Evolutionary conservation across 495 filamentous ascomycete species (phyloP).

Genomic region (Geopyxis carbonaria): DNA sequence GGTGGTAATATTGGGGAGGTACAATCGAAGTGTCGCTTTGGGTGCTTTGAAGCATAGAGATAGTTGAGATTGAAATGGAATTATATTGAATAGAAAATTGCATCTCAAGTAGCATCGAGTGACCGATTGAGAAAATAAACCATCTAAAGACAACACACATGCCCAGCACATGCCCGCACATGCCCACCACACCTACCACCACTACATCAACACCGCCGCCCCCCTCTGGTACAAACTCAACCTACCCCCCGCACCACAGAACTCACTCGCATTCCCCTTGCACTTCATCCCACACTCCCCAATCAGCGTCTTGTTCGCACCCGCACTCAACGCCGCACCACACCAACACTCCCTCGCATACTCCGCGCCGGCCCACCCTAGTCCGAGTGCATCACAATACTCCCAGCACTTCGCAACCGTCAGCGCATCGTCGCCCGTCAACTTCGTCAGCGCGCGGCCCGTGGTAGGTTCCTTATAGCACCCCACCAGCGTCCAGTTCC

Average conservation of each 20-base stretch:
- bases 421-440: slow-evolving; percentile 24
- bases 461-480: slow-evolving; percentile 27
- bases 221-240: slow-evolving; percentile 1
- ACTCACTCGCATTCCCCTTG: slow-evolving; percentile 1
- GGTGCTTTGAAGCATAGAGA: no score
- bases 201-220: background rate
- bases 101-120: slow-evolving; percentile 25
- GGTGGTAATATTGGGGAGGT: no score
- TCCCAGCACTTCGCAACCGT: slow-evolving; percentile 34
- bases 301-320: background rate
- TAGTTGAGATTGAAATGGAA: no score
- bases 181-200: no score
- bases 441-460: slow-evolving; percentile 27
- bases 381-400: slow-evolving; percentile 22
- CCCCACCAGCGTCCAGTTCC: slow-evolving; percentile 10
- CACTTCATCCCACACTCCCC: slow-evolving; percentile 13
- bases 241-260: background rate
- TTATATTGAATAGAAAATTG: slow-evolving; percentile 17
- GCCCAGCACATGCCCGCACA: no score
- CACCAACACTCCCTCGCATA: slow-evolving; percentile 24
- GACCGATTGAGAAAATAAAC: slow-evolving; percentile 9
- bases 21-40: no score
- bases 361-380: slow-evolving; percentile 27
- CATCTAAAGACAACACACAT: no score
- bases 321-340: slow-evolving; percentile 15